Conservation (phyloP, 805 yeast genomes). For the Lipomyces kockii region DNA sequence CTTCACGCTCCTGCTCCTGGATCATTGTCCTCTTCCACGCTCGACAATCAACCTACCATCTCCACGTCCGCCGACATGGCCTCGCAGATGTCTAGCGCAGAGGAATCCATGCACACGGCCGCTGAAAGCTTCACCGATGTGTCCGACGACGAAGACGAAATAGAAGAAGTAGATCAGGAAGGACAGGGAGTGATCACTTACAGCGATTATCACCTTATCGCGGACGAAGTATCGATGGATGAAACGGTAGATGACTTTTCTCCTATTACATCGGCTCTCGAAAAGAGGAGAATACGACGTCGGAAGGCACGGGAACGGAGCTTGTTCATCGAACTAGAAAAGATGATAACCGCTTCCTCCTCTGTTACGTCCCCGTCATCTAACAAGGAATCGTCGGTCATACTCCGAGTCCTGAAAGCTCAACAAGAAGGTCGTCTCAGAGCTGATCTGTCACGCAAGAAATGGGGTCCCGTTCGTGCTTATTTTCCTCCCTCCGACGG, state of each 20-base stretch:
- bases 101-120: not conserved
- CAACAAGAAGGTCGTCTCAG: not conserved
- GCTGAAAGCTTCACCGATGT: not conserved
- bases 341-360: not conserved
- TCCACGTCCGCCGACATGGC: not conserved
- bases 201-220: not conserved
- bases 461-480: not conserved
- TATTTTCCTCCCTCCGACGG: not conserved
- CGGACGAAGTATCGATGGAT: not conserved
- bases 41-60: not conserved
- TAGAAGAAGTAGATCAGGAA: not conserved
- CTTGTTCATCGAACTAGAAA: not conserved
- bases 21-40: not conserved
- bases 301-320: not conserved
- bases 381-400: not conserved
- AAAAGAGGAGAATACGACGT: not conserved
- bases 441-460: not conserved
- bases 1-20: not conserved
- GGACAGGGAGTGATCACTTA: not conserved
- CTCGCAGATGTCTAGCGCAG: not conserved
- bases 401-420: not conserved
- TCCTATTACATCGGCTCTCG: not conserved
- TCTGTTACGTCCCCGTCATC: not conserved
- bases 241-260: not conserved
- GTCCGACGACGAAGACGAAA: not conserved